These are phyloP conservation scores for Phytophthora parvispora DNA, from an alignment of 352 stramenopile genomes.

Conservation along the genomic window DNA sequence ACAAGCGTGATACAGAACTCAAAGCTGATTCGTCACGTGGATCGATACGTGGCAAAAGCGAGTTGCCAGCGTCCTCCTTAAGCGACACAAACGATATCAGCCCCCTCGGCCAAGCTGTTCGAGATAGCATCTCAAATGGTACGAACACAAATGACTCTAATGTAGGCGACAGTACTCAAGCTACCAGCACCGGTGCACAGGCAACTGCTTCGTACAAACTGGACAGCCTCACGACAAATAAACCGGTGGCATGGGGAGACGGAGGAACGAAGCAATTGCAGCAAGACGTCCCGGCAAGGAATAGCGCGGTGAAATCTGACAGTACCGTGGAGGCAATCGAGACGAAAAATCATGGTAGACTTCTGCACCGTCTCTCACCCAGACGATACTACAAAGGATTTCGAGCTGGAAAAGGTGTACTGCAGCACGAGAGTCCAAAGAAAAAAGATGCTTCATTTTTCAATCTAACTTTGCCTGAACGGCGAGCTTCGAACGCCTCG, in stretches of 20 bases:
- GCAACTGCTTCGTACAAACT: conserved; percentile 16
- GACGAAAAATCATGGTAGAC: conserved; percentile 20
- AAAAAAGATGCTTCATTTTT: conserved; percentile 30
- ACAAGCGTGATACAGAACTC: conserved; percentile 25
- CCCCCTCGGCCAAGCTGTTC: conserved; percentile 20
- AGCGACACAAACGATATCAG: conserved; percentile 18
- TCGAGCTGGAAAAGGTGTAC: conserved; percentile 7
- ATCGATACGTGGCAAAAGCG: neutral
- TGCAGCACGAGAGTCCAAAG: conserved; percentile 15
- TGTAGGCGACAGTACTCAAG: neutral
- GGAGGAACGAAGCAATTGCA: conserved; percentile 1
- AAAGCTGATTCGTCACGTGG: neutral
- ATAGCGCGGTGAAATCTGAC: neutral
- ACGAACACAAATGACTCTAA: neutral
- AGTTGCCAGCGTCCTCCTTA: conserved; percentile 1
- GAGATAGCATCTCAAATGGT: conserved; percentile 4
- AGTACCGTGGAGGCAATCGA: conserved; percentile 15
- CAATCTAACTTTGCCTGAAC: conserved; percentile 8
- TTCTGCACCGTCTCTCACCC: conserved; percentile 35
- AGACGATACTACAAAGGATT: conserved; percentile 31
- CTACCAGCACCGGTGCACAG: neutral
- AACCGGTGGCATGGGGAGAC: conserved; percentile 27
- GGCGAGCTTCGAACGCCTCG: conserved; percentile 10
- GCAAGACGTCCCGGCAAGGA: conserved; percentile 3
- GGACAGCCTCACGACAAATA: conserved; percentile 23